Base-by-base conservation (phyloP, 257 asterid species). In the Lithospermum erythrorhizon region DNA sequence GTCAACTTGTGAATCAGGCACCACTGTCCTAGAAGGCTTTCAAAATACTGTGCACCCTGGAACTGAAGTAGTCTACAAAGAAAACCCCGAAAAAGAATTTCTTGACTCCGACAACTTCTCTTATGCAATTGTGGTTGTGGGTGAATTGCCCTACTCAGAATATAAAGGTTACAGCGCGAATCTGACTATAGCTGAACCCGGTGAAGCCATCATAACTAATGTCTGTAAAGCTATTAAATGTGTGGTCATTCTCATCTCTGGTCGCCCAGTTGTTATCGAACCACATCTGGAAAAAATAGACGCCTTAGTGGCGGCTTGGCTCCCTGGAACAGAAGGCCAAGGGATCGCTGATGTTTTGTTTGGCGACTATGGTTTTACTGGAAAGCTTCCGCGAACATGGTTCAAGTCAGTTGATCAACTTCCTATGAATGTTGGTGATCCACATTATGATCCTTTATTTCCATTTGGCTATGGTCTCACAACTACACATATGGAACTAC, bases 241-340 rank as follows among this genome's bases (percentile, higher is more conserved):
- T 61, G 84, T 75, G 2, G 84, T 83, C 3, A 64, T 80, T 3
- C 45, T 82, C n/a, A 61, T 82, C 54, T 78, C 84, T 6, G 87
- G 84, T 21, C 74, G 87, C 8, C 87, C 90, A 3, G 57, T 83
- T 8, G 77, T 77, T 61, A 67, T 83, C 2, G 69, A 83, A 69
- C 86, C 81, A 5, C 73, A 74, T 58, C 61, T 83, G 51, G 61
- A 73, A 18, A 55, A 53, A 20, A 78, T 83, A 20, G 86, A 76
- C 5, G 86, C 86, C 16, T 73, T 83, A 18, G 87, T 83, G 55
- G 84, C 84, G 8, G 87, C 84, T 21, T 83, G 90, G 90, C 81
- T 78, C 61, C 86, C 86, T 1, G 90, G 90, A 51, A 62, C 81
- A 10, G 90, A 83, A 70, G 90, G 90, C 41, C 78, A 80, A 57